Conservation (phyloP, 805 yeast genomes). For the Ogataea dorogensis region DNA sequence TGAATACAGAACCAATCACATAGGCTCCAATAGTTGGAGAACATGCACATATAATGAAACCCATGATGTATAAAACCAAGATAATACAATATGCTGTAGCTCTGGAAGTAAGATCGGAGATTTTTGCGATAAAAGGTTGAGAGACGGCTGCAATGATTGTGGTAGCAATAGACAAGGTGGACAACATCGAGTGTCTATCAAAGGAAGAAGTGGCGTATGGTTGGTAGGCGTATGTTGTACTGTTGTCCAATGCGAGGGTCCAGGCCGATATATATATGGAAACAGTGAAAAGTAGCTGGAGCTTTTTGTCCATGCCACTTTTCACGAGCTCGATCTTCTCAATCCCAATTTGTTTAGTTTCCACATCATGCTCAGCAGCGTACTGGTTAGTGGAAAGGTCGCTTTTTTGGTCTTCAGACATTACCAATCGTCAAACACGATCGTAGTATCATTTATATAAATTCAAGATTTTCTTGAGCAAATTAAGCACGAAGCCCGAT, state of each 20-base stretch:
- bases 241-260: conserved; percentile 31
- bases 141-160: conserved; percentile 26
- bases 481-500: no score
- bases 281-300: conserved; percentile 34
- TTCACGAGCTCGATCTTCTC: conserved; percentile 8
- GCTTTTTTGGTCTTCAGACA: conserved; percentile 4
- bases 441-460: background rate
- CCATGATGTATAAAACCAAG: conserved; percentile 24
- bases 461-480: no score
- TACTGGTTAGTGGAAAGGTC: background rate
- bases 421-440: background rate
- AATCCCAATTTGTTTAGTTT: conserved; percentile 11
- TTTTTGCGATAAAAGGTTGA: conserved; percentile 28
- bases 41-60: conserved; percentile 27
- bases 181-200: conserved; percentile 24
- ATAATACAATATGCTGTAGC: conserved; percentile 23
- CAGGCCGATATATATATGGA: conserved; percentile 81
- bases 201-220: conserved; percentile 35
- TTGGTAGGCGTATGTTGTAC: conserved; percentile 34
- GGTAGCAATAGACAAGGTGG: conserved; percentile 27
- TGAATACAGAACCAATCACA: conserved; percentile 27
- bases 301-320: background rate
- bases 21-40: conserved; percentile 26
- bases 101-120: conserved; percentile 30
- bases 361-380: conserved; percentile 4